phyloP scores from a whole-genome alignment of 2,329 filamentous ascomycete species.

The Ceratocystis cacaofunesta region DNA sequence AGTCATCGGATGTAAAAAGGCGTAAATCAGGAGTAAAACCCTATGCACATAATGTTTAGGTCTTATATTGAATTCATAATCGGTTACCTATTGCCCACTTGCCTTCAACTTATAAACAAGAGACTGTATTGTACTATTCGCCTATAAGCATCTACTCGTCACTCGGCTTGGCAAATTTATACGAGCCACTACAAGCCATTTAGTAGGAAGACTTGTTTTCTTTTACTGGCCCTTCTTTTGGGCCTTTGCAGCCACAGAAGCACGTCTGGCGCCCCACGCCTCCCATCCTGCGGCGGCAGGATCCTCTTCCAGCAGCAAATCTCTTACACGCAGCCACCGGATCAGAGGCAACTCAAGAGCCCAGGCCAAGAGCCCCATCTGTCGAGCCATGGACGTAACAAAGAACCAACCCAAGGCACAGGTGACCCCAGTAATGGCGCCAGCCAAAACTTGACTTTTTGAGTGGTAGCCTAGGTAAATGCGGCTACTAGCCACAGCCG shows the following conservation, averaged over 20 bases:
- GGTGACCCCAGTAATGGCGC: constrained; percentile 51
- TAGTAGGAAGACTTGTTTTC: background rate
- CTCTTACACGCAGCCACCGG: constrained; percentile 56
- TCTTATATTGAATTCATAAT: background rate
- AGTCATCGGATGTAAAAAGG: background rate
- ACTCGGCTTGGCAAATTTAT: background rate
- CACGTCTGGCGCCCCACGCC: constrained; percentile 55
- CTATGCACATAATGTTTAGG: background rate
- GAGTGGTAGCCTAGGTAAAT: constrained; percentile 93
- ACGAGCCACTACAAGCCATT: background rate
- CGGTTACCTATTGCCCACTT: too few species aligned
- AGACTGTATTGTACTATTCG: too few species aligned
- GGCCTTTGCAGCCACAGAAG: constrained; percentile 7
- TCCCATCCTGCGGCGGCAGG: constrained; percentile 86
- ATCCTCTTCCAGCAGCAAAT: constrained; percentile 78
- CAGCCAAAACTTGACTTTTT: constrained; percentile 69
- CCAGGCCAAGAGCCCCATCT: constrained; percentile 57
- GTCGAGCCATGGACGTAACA: constrained; percentile 50
- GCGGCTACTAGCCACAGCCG: constrained; percentile 61
- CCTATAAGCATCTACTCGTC: background rate
- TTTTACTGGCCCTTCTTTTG: constrained; percentile 6
- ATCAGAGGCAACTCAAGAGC: constrained; percentile 50
- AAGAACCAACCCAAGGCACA: constrained; percentile 69
- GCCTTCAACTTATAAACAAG: too few species aligned
- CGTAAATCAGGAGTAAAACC: background rate